phyloP scores from a whole-genome alignment of 2,329 filamentous ascomycete genomes.

The Fonsecaea erecta region DNA sequence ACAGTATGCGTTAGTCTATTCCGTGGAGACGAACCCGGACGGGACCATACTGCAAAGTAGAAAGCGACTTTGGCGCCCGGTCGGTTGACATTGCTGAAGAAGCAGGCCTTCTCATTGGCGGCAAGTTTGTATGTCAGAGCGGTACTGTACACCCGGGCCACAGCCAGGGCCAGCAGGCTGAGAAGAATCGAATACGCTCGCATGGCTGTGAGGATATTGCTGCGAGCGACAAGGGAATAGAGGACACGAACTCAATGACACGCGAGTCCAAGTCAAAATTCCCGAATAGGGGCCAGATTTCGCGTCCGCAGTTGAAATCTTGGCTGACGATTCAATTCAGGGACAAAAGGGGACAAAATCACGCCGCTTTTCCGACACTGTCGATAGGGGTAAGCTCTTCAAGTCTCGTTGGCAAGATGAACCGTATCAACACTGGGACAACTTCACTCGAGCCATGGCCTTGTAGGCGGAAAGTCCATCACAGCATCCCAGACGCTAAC shows the following conservation, averaged over 20 bases:
- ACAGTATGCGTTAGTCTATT: background rate
- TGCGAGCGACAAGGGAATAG: background rate
- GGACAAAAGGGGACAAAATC: background rate
- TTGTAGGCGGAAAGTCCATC: too few relatives aligned
- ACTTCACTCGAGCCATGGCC: background rate
- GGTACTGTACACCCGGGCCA: conserved; percentile 77
- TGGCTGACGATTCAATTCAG: background rate
- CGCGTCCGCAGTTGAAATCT: conserved; percentile 2
- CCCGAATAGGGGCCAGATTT: background rate
- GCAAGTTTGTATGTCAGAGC: conserved; percentile 90
- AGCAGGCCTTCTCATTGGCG: conserved; percentile 94
- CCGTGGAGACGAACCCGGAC: background rate
- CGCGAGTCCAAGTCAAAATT: background rate
- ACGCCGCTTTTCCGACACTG: background rate
- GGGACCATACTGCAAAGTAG: conserved; percentile 84
- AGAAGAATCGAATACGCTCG: conserved; percentile 65
- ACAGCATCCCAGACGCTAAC: background rate
- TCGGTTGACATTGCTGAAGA: conserved; percentile 80
- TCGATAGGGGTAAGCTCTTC: background rate
- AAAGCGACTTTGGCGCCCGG: conserved; percentile 90
- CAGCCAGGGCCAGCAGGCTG: conserved; percentile 72
- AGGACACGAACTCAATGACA: background rate
- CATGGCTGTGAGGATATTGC: conserved; percentile 55
- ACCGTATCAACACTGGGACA: background rate
- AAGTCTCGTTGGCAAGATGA: too few relatives aligned